These are phyloP conservation scores for Cystofilobasidium ferigula DNA, from an alignment of 768 basidiomycete genomes.

Conservation along the genomic window DNA sequence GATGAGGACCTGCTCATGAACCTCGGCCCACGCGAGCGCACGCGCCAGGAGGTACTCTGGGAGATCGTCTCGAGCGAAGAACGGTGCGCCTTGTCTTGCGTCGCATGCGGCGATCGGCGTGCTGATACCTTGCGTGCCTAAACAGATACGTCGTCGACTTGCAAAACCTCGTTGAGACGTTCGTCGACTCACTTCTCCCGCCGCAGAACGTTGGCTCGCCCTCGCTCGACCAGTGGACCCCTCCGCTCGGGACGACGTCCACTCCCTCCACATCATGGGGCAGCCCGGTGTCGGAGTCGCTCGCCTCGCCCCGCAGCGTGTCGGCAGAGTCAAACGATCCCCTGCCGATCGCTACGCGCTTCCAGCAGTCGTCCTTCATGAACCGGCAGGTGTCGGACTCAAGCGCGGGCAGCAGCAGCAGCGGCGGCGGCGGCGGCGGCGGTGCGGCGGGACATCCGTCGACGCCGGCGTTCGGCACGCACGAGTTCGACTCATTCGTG, in stretches of 20 bases:
- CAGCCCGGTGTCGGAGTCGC: background rate
- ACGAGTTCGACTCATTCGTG: background rate
- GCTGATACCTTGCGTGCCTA: no score
- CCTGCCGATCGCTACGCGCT: constrained; percentile 80
- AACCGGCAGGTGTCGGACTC: background rate
- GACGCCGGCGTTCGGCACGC: background rate
- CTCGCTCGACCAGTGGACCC: constrained; percentile 30
- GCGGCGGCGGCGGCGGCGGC: constrained; percentile 17
- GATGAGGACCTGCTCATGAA: constrained; percentile 89
- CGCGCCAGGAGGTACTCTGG: constrained; percentile 89
- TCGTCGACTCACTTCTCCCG: constrained; percentile 79
- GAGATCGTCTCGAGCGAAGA: constrained; percentile 96
- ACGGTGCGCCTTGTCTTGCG: constrained; percentile 52
- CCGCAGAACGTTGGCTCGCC: constrained; percentile 46
- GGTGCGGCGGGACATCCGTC: no score
- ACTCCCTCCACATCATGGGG: background rate
- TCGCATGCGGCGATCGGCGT: no score
- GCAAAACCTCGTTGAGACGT: constrained; percentile 81
- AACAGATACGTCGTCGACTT: constrained; percentile 90
- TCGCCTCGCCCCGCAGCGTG: constrained; percentile 46
- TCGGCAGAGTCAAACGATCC: constrained; percentile 59
- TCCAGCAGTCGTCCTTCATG: constrained; percentile 56
- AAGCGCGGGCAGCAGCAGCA: constrained; percentile 14
- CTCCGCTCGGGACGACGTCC: constrained; percentile 15
- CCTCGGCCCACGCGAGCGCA: constrained; percentile 83